Evolutionary conservation across 2,329 filamentous ascomycete genomes (phyloP).

Genomic region (Fusarium sp.): DNA sequence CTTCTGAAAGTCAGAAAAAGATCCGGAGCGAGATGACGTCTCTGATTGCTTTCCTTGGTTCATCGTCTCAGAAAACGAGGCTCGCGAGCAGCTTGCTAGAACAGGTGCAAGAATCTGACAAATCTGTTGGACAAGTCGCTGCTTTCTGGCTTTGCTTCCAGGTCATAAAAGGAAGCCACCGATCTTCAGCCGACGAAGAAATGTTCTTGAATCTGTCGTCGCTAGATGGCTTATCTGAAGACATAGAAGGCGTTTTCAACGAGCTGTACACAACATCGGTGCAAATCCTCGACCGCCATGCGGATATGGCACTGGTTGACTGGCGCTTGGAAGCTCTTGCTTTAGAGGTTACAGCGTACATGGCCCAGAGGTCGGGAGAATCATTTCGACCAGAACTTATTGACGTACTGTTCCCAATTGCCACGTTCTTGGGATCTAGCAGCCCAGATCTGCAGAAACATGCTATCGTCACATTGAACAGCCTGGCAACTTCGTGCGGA

Average conservation of each 20-base stretch:
- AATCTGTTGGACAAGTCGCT: conserved; percentile 74
- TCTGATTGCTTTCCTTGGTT: conserved; percentile 70
- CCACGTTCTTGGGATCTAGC: conserved; percentile 86
- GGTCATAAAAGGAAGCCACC: conserved; percentile 73
- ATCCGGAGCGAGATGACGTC: conserved; percentile 72
- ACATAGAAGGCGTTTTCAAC: conserved; percentile 66
- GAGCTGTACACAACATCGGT: conserved; percentile 81
- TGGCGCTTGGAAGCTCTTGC: conserved; percentile 85
- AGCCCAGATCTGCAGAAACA: conserved; percentile 80
- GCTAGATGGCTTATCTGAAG: conserved; percentile 55
- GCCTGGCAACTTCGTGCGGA: conserved; percentile 81
- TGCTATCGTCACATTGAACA: conserved; percentile 86
- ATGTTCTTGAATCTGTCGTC: conserved; percentile 74
- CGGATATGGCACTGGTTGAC: conserved; percentile 67
- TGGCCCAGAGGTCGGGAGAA: conserved; percentile 76
- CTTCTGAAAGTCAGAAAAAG: conserved; percentile 76
- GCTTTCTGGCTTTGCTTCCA: conserved; percentile 87
- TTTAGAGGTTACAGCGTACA: conserved; percentile 84
- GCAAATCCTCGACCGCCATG: conserved; percentile 70
- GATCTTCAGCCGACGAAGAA: conserved; percentile 70
- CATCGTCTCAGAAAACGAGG: conserved; percentile 71
- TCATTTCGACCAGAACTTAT: conserved; percentile 89
- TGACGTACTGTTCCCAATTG: conserved; percentile 91
- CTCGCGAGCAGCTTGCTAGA: conserved; percentile 78
- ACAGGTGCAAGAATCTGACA: conserved; percentile 68